Evolutionary conservation across 169 alveolate genomes (phyloP), one percentile per base, ranked within the genome.

Genomic region (Plasmodium malariae): DNA sequence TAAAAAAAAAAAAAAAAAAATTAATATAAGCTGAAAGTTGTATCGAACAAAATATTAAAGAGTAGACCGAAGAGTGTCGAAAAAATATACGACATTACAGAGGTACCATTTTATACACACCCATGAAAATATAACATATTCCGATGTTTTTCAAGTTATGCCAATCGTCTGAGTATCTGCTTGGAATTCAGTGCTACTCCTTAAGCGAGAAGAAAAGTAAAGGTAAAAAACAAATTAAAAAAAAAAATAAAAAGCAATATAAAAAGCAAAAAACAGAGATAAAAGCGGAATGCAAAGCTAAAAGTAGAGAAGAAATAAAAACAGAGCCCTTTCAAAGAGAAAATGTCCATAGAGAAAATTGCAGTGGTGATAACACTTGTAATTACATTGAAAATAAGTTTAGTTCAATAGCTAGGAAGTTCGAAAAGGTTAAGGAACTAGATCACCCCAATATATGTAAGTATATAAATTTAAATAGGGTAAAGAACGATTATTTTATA

Each of bases 371-470:
- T 49, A n/a, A 17, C 19, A n/a, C 0, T 49, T 49, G 17, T 49
- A 17, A 55, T 55, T 17, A 30, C 21, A 34, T 14, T 36, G 57
- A 76, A 62, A 80, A 51, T 65, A 37, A 65, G 28, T 80, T 65
- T 37, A 67, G 40, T 37, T 11, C 24, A 24, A 65, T 80, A 14
- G 83, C 90, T 1, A 45, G 83, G 3, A 80, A 65, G 9, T 80
- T 80, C 26, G 90, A 80, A 67, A 80, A 80, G 26, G 51, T 80
- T 65, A 80, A 80, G 65, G 19, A 26, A 24, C 21, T 80, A 24
- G 17, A 9, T 12, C 90, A 80, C 24, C 90, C 90, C 2, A 80
- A 80, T 80, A 57, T 80, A 55, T 80, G 90, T 54, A 65, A 54
- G 5, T 80, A 80, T 51, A 14, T 63, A 51, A 65, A 55, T 63